Evolutionary conservation across 768 basidiomycete genomes (phyloP).

Genomic region (Pholiota conissans): DNA sequence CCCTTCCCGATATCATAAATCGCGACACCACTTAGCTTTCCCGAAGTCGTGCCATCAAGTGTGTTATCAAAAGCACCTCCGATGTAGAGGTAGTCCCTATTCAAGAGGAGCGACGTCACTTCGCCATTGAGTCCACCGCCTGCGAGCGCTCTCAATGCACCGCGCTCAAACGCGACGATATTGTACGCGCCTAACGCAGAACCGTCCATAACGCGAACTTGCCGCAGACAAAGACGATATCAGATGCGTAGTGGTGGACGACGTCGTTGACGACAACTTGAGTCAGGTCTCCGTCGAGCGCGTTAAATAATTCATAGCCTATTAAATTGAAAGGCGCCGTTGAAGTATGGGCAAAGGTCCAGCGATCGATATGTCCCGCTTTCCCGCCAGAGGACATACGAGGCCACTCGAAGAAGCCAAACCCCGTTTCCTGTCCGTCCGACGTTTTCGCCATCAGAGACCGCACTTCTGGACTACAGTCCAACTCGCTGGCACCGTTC

Average conservation of each 20-base stretch:
- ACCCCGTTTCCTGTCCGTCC: constrained; percentile 34
- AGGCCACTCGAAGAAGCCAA: constrained; percentile 92
- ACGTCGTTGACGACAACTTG: constrained; percentile 46
- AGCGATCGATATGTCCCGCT: constrained; percentile 34
- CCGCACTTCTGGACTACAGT: no score
- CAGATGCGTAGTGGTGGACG: constrained; percentile 66
- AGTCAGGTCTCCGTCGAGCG: constrained; percentile 50
- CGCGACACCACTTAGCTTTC: constrained; percentile 60
- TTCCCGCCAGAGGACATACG: constrained; percentile 38
- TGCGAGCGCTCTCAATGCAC: constrained; percentile 51
- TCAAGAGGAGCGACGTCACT: constrained; percentile 64
- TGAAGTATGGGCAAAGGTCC: constrained; percentile 62
- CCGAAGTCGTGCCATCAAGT: constrained; percentile 46
- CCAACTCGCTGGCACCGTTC: constrained; percentile 68
- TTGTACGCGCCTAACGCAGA: constrained; percentile 61
- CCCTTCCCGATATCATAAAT: constrained; percentile 66
- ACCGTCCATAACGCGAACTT: constrained; percentile 65
- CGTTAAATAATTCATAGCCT: constrained; percentile 62
- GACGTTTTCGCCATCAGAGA: no score
- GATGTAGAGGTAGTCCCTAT: constrained; percentile 69
- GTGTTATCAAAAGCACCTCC: constrained; percentile 90
- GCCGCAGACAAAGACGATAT: constrained; percentile 73
- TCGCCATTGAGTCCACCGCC: constrained; percentile 78
- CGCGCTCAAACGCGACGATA: constrained; percentile 68
- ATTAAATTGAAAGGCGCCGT: constrained; percentile 66